Evolutionary conservation across 164 flowering plant genomes (phyloP).

Genomic region (Tetracentron sinense): DNA sequence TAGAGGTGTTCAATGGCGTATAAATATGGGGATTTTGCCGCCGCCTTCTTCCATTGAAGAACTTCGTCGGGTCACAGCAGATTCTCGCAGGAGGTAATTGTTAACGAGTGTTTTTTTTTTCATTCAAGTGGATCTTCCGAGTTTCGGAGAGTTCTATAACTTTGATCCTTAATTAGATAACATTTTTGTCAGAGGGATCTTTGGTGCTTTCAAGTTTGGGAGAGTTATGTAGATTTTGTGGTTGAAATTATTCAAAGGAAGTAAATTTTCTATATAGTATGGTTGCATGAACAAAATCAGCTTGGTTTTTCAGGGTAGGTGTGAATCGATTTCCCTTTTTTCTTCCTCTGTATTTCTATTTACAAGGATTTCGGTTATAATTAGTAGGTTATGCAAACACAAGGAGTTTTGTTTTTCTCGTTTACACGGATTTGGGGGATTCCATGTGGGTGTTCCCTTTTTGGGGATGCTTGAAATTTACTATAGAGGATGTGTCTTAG

Average conservation of each 20-base stretch:
- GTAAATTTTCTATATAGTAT: too few species aligned
- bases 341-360: too few species aligned
- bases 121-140: background rate
- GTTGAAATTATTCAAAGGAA: too few species aligned
- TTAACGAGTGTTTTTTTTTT: background rate
- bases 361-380: too few species aligned
- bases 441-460: background rate
- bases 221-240: too few species aligned
- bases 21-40: constrained; percentile 80
- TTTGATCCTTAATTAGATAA: background rate
- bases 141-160: background rate
- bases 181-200: too few species aligned
- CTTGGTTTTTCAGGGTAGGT: too few species aligned
- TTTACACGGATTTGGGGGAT: background rate
- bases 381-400: too few species aligned
- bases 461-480: background rate
- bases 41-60: constrained; percentile 57
- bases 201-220: too few species aligned
- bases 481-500: too few species aligned
- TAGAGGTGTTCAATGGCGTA: constrained; percentile 88
- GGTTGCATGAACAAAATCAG: too few species aligned
- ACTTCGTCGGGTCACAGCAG: constrained; percentile 86
- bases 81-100: constrained; percentile 71
- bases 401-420: background rate
- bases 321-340: too few species aligned